Evolutionary conservation across 179 eudicot genomes (phyloP).

Genomic region (Camellia oleifera): DNA sequence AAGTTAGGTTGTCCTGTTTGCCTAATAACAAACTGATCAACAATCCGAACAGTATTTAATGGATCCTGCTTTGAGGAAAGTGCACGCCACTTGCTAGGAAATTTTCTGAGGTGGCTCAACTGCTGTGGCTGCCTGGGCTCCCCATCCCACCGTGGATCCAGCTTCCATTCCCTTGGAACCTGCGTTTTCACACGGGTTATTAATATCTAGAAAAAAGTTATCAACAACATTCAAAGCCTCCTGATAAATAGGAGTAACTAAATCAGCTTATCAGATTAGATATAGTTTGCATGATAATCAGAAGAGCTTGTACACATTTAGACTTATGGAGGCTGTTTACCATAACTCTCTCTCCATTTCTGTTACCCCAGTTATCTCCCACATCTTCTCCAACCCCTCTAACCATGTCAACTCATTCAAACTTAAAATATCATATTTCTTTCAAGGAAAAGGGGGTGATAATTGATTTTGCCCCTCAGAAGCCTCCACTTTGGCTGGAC

Average conservation of each 20-base stretch:
- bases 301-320: too few relatives aligned
- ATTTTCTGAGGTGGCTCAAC: constrained; percentile 47
- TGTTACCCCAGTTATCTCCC: neutral
- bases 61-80: constrained; percentile 70
- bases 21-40: constrained; percentile 71
- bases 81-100: constrained; percentile 94
- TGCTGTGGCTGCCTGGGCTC: constrained; percentile 53
- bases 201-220: neutral
- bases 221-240: neutral
- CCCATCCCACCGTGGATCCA: constrained; percentile 86
- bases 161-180: constrained; percentile 99
- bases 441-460: neutral
- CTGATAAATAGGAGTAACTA: neutral
- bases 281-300: too few relatives aligned
- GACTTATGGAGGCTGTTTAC: too few relatives aligned
- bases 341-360: too few relatives aligned
- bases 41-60: constrained; percentile 65
- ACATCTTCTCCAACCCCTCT: neutral
- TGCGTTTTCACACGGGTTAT: constrained; percentile 21
- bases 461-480: neutral
- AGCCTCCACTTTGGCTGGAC: neutral
- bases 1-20: constrained; percentile 20
- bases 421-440: neutral
- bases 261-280: neutral
- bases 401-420: neutral